Conservation (phyloP, 345 rosid species). For the Physaria fendleri region DNA sequence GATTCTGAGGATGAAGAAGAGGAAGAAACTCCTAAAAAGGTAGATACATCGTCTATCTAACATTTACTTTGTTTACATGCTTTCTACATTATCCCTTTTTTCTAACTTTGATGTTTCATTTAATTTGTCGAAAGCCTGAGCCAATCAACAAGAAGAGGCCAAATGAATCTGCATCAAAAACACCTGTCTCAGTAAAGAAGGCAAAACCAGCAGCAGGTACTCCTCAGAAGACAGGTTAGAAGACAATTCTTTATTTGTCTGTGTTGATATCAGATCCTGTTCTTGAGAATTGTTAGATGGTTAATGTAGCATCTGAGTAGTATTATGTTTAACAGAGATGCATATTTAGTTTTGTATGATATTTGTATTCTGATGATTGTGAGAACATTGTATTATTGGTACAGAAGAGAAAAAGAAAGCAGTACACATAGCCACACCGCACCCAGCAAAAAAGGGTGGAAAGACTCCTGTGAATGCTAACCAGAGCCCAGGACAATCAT, state of each 20-base stretch:
- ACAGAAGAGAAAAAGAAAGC: slow-evolving; percentile 75
- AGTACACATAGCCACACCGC: slow-evolving; percentile 75
- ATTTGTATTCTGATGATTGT: not conserved
- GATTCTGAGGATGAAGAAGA: slow-evolving; percentile 41
- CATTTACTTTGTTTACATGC: not conserved
- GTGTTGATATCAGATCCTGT: not conserved
- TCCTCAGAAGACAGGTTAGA: slow-evolving; percentile 55
- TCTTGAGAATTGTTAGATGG: too few species aligned
- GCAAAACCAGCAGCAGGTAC: slow-evolving; percentile 40
- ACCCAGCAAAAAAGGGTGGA: slow-evolving; percentile 65
- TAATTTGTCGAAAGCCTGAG: slow-evolving; percentile 18
- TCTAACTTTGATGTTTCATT: not conserved
- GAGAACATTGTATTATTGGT: not conserved
- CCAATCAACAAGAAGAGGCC: slow-evolving; percentile 50
- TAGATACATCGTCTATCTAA: not conserved
- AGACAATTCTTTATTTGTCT: not conserved
- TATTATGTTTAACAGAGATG: not conserved
- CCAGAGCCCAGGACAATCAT: slow-evolving; percentile 52
- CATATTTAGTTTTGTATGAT: not conserved
- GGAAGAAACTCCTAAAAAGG: slow-evolving; percentile 71
- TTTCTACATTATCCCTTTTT: not conserved
- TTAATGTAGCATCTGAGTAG: too few species aligned
- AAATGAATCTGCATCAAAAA: slow-evolving; percentile 43
- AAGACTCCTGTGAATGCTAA: slow-evolving; percentile 52
- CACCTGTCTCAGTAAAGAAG: slow-evolving; percentile 56